Evolutionary conservation across 768 basidiomycete species (phyloP), one percentile per base, ranked within the genome.

Genomic region (Bullera alba): DNA sequence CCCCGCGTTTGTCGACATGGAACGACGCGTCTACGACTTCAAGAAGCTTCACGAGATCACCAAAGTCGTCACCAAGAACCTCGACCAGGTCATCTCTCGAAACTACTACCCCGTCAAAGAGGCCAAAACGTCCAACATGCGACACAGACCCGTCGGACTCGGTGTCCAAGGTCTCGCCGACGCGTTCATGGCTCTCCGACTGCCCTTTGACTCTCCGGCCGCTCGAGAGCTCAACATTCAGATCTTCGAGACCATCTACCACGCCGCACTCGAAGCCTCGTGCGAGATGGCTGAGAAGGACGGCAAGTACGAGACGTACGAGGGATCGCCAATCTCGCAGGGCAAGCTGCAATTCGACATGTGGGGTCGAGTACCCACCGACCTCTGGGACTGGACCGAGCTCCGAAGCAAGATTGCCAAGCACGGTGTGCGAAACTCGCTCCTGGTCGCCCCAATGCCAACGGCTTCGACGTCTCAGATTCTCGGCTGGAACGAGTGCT

Each of bases 171-270:
- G 95, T 71, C 84, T 99, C 36, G 95, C 95, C 15, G 95, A 99
- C 65, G 80, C 92, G 2, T 99, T 99, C 79, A 96, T 97, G 91
- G 85, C 86, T 22, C 80, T 99, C 7, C 87, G 85, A 54, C 82
- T 96, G 81, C 87, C 95, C 0, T 99, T 97, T 74, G 95, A 97
- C 62, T 89, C 87, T 1, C 79, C 77, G 16, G 83, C 81, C 37
- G 95, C 93, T 14, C 83, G 85, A 66, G 76, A 83, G 60, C 82
- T 99, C 59, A 97, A 99, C 77, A 78, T 84, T 56, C 82, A 93
- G 75, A 96, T 99, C 73, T 96, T 95, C 72, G 95, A 99, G 78
- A 99, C 95, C 14, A 96, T 99, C 70, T 99, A 97, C 72, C 90
- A 99, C 60, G 93, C 80, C 50, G 87, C 87, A 0, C 80, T 90